phyloP scores from a whole-genome alignment of 2,329 filamentous ascomycete genomes.

The Monilinia fructigena region DNA sequence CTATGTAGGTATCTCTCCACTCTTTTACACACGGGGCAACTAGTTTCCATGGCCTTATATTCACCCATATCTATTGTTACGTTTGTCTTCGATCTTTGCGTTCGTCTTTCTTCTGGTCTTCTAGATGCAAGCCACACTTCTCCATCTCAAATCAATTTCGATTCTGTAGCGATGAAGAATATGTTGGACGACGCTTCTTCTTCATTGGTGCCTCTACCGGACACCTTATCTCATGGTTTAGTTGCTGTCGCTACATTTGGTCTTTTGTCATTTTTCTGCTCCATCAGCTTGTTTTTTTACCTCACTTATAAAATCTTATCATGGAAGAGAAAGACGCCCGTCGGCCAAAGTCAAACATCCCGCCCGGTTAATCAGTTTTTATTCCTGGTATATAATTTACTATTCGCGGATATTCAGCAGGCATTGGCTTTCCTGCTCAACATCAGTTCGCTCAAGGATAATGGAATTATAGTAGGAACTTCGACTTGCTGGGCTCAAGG shows the following conservation, averaged over 20 bases:
- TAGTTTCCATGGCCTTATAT: conserved; percentile 14
- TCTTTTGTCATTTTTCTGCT: conserved; percentile 48
- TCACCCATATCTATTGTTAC: not conserved
- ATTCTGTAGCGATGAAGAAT: not conserved
- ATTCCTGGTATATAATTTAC: conserved; percentile 66
- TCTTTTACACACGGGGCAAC: not conserved
- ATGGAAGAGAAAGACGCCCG: conserved; percentile 30
- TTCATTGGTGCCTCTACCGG: conserved; percentile 36
- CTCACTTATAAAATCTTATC: conserved; percentile 43
- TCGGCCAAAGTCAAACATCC: conserved; percentile 8
- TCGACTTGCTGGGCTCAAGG: conserved; percentile 62
- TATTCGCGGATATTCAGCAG: conserved; percentile 67
- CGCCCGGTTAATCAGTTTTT: conserved; percentile 62
- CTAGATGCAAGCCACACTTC: conserved; percentile 1
- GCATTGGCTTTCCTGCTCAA: conserved; percentile 63
- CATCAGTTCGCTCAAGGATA: conserved; percentile 54
- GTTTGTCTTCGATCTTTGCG: not conserved
- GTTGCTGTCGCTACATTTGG: conserved; percentile 47
- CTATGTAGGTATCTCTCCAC: conserved; percentile 9
- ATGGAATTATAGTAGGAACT: conserved; percentile 55
- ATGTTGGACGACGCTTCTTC: conserved; percentile 28
- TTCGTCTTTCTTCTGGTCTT: not conserved
- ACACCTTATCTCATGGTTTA: conserved; percentile 42
- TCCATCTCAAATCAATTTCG: not conserved
- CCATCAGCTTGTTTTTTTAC: conserved; percentile 44